Base-by-base conservation (phyloP, 2,329 filamentous ascomycete species). In the Gremmenia infestans region DNA sequence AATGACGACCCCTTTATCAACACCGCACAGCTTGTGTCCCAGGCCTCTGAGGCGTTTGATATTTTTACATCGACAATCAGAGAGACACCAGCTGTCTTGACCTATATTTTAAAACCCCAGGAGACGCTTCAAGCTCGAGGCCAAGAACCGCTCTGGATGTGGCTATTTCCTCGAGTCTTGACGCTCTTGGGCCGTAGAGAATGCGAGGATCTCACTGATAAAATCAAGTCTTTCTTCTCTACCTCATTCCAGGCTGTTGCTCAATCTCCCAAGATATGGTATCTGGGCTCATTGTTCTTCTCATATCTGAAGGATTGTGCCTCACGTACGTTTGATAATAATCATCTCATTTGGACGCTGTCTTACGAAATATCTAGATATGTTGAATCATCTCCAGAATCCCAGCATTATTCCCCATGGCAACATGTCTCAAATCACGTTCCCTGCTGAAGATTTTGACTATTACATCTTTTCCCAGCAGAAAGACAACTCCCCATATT, bases 41-140 rank as follows among this genome's bases (percentile, higher is more conserved):
- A 89, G 64, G 83, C 83, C 1, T 72, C 81, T 37, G 87, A 91
- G 67, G 91, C 90, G 52, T 79, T 96, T 48, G 83, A 87, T 62
- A 91, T 96, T 52, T 78, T 97, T 46, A 81, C 81, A 55, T 80
- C 88, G 51, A 89, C 88, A 2, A 80, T 96, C 61, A 80, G 83
- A 60, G 88, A 91, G 66, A 89, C 87, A 7, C 91, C 89, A 2
- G 75, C 78, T 39, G 81, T 91, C n/a, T 74, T 93, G 28, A 72
- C 79, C 19, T 77, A 75, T 56, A 71, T 69, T 28, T 71, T 74
- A 11, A 68, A 73, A 19, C 65, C 66, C 3, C 72, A 72, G 45
- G 69, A 71, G 3, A 76, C 78, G 47, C 68, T 83, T 28, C 60
- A 61, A 53, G 78, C 78, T 50, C 75, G 81, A 42, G 81, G 84